A percentile compares a stretch with the other conserved stretches of the same genome.
These are phyloP conservation scores for Neurospora intermedia DNA, from an alignment of 495 filamentous ascomycete genomes.

Conservation along the genomic window DNA sequence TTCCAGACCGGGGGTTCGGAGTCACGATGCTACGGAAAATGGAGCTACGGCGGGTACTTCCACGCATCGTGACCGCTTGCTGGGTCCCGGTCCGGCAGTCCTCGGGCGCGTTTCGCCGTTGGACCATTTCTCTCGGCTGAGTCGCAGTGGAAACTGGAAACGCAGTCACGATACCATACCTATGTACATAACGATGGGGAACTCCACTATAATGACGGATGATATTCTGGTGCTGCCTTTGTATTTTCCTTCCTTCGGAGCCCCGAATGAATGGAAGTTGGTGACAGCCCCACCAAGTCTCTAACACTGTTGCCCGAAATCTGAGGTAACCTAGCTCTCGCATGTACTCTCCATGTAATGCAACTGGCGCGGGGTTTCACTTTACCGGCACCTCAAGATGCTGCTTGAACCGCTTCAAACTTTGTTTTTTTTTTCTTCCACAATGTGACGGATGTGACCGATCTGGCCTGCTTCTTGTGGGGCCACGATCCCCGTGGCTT, in stretches of 20 bases:
- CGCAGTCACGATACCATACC: not conserved
- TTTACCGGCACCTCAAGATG: not conserved
- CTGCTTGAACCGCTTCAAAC: not conserved
- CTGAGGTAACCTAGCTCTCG: not conserved
- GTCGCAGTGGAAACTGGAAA: not conserved
- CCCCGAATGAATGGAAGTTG: not conserved
- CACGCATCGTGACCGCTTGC: not conserved
- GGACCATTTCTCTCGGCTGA: not conserved
- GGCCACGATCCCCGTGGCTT: not conserved
- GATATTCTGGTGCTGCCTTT: not conserved
- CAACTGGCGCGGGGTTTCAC: not conserved
- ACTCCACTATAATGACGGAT: not conserved
- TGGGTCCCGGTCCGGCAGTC: not conserved
- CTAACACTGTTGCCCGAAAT: not conserved
- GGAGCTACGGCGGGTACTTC: not conserved
- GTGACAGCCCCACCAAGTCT: not conserved
- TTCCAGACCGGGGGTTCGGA: not conserved
- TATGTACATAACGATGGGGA: not conserved
- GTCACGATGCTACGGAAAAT: not conserved
- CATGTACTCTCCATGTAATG: not conserved
- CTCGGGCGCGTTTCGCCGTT: not conserved
- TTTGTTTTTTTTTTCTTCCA: not conserved
- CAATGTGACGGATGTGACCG: not conserved
- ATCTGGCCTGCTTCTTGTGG: not conserved
- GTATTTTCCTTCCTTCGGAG: not conserved